phyloP scores from a whole-genome alignment of 352 stramenopile genomes.

The Phytopythium ostracodes region DNA sequence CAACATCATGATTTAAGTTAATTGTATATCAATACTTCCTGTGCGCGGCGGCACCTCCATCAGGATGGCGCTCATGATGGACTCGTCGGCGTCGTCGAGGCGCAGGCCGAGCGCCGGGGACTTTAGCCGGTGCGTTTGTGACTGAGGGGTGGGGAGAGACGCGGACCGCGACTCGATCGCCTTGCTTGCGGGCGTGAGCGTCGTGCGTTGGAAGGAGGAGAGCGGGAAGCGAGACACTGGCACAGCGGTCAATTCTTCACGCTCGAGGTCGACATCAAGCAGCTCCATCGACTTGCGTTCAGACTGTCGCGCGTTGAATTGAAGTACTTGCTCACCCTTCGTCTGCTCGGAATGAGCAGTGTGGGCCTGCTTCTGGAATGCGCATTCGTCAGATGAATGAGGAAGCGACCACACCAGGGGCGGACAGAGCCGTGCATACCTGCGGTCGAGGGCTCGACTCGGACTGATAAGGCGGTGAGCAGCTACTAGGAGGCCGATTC shows the following conservation, averaged over 20 bases:
- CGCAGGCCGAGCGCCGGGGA: constrained; percentile 23
- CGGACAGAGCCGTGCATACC: not conserved
- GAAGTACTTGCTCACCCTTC: not conserved
- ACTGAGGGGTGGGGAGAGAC: not conserved
- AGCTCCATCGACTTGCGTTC: constrained; percentile 1
- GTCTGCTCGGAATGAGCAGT: not conserved
- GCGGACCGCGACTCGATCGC: not conserved
- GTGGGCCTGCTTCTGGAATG: not conserved
- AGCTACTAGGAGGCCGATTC: not conserved
- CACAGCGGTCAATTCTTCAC: constrained; percentile 5
- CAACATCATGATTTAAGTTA: not conserved
- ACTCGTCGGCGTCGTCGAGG: constrained; percentile 61
- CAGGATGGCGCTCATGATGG: constrained; percentile 64
- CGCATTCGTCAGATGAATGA: not conserved
- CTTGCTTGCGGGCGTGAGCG: constrained; percentile 1
- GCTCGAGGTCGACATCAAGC: constrained; percentile 11
- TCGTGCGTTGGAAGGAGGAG: not conserved
- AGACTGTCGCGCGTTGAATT: not conserved
- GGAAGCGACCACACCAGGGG: not conserved
- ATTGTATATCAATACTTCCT: constrained; percentile 10
- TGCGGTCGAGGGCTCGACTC: constrained; percentile 1
- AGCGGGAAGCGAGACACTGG: not conserved
- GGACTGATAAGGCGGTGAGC: not conserved
- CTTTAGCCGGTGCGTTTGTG: not conserved
- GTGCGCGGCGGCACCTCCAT: constrained; percentile 10